These are phyloP conservation scores for Geotrichum cucujoidarum DNA, from an alignment of 1,139 yeast species.

Conservation along the genomic window DNA sequence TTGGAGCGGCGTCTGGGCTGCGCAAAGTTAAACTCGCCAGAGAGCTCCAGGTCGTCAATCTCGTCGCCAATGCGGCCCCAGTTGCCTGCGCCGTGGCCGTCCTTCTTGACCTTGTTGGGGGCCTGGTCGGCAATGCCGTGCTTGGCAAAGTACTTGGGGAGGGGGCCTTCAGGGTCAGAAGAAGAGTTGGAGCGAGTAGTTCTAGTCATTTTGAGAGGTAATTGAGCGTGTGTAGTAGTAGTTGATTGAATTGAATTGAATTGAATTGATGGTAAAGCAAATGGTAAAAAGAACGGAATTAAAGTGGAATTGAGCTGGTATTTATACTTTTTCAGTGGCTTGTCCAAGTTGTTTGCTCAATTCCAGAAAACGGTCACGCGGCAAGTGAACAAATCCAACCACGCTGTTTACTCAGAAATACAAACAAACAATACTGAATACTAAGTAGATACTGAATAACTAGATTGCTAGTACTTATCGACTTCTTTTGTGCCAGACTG, in stretches of 20 bases:
- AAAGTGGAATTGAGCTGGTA: neutral
- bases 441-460: too few relatives aligned
- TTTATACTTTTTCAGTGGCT: too few relatives aligned
- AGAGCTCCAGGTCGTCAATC: conserved; percentile 37
- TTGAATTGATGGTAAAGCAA: neutral
- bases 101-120: conserved; percentile 74
- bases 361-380: too few relatives aligned
- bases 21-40: conserved; percentile 39
- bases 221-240: neutral
- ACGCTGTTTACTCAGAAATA: too few relatives aligned
- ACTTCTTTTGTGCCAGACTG: too few relatives aligned
- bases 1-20: conserved; percentile 41
- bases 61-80: conserved; percentile 43
- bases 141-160: conserved; percentile 71
- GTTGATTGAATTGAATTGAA: neutral
- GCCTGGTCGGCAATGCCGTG: conserved; percentile 60
- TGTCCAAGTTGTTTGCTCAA: too few relatives aligned
- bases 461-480: too few relatives aligned
- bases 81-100: conserved; percentile 70
- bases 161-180: conserved; percentile 36
- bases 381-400: too few relatives aligned
- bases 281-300: neutral
- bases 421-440: too few relatives aligned
- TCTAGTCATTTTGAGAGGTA: conserved; percentile 57
- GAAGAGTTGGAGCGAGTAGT: conserved; percentile 76